phyloP scores from a whole-genome alignment of 192 early-diverging fungal species.

The Umbelopsis isabellina region DNA sequence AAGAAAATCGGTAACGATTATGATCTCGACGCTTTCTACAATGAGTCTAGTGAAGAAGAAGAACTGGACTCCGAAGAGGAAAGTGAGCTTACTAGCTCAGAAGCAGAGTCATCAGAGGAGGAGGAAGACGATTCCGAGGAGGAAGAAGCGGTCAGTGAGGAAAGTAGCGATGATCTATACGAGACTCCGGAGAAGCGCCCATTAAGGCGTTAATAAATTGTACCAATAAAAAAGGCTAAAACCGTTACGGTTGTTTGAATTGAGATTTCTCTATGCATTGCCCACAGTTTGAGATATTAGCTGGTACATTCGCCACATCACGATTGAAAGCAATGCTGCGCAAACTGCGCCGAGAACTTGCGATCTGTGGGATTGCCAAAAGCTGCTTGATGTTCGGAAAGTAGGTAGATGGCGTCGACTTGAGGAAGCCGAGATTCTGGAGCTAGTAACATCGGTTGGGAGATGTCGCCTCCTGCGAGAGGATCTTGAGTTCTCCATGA shows the following conservation, averaged over 20 bases:
- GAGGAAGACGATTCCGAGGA: slow-evolving; percentile 50
- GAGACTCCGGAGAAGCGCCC: slow-evolving; percentile 12
- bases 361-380: not conserved
- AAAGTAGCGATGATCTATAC: slow-evolving; percentile 36
- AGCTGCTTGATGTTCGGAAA: not conserved
- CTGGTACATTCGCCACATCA: not conserved
- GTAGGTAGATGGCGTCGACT: not conserved
- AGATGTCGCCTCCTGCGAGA: slow-evolving; percentile 14
- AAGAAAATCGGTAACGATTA: slow-evolving; percentile 38
- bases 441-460: slow-evolving; percentile 5
- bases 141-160: slow-evolving; percentile 41
- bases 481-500: not conserved
- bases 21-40: slow-evolving; percentile 53
- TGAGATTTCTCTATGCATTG: not conserved
- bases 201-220: not conserved
- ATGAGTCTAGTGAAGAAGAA: slow-evolving; percentile 47
- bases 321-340: not conserved
- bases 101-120: slow-evolving; percentile 42
- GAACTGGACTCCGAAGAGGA: slow-evolving; percentile 42
- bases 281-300: not conserved
- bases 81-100: slow-evolving; percentile 6
- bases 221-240: not conserved
- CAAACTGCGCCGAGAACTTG: not conserved
- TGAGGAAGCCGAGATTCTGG: not conserved
- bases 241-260: not conserved